These are phyloP conservation scores for Dichotomocladium elegans DNA, from an alignment of 371 early-diverging fungal genomes.

Conservation along the genomic window DNA sequence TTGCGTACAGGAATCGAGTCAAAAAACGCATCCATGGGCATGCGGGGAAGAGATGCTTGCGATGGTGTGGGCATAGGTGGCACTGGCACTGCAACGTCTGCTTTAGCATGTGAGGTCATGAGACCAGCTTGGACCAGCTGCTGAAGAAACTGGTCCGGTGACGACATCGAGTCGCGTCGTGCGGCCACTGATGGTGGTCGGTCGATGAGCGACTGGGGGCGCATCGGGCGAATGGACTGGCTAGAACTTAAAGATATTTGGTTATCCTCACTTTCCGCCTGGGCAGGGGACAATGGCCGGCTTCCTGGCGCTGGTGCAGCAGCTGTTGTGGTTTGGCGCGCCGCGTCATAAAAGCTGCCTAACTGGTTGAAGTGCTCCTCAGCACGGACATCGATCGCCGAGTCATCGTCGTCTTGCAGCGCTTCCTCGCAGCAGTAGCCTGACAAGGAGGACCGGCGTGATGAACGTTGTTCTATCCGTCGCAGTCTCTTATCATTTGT, in stretches of 20 bases:
- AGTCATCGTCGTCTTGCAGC: constrained; percentile 25
- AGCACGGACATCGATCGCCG: constrained; percentile 34
- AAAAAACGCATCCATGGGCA: not conserved
- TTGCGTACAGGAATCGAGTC: not conserved
- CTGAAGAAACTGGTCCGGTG: constrained; percentile 40
- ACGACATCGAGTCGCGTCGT: constrained; percentile 36
- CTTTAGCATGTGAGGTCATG: not conserved
- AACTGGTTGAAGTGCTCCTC: constrained; percentile 40
- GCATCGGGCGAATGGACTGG: constrained; percentile 3
- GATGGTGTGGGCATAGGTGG: not conserved
- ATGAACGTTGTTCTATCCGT: constrained; percentile 42
- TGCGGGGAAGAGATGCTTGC: not conserved
- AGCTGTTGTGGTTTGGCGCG: too few relatives aligned
- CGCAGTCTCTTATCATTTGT: constrained; percentile 74
- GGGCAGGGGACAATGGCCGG: too few relatives aligned
- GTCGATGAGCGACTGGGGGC: constrained; percentile 11
- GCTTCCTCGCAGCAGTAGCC: not conserved
- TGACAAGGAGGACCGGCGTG: constrained; percentile 9
- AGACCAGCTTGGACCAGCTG: constrained; percentile 23
- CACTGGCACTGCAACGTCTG: not conserved
- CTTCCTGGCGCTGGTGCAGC: too few relatives aligned
- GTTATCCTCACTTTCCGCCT: too few relatives aligned
- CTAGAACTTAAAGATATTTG: constrained; percentile 5
- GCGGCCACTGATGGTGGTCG: constrained; percentile 25
- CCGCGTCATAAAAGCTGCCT: too few relatives aligned